Evolutionary conservation across 139 green algal genomes (phyloP).

Genomic region (Astrephomene gubernaculifera): DNA sequence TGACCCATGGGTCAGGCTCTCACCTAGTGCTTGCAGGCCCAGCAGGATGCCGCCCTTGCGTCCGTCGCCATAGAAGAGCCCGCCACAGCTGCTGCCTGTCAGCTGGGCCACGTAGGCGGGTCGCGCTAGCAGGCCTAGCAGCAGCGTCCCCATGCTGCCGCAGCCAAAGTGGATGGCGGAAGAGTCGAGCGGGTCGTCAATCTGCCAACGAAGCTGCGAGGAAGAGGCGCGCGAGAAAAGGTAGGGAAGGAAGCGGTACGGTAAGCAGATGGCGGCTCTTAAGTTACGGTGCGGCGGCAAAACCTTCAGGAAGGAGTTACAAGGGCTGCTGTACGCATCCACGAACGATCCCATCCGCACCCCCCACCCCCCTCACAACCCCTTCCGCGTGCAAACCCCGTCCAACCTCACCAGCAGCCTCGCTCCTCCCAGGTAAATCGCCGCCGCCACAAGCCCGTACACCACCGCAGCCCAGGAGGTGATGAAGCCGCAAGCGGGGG

Average conservation of each 20-base stretch:
- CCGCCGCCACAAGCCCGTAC: constrained; percentile 43
- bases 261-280: too few relatives aligned
- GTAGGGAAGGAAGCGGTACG: neutral
- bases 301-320: too few relatives aligned
- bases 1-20: neutral
- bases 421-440: constrained; percentile 48
- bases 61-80: constrained; percentile 57
- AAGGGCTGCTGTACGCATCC: too few relatives aligned
- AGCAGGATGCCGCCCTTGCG: constrained; percentile 52
- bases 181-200: constrained; percentile 66
- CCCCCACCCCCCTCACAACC: neutral
- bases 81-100: constrained; percentile 47
- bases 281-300: too few relatives aligned
- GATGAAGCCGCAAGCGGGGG: constrained; percentile 58
- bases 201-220: neutral
- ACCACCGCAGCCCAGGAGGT: constrained; percentile 61
- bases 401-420: constrained; percentile 50
- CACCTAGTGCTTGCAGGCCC: constrained; percentile 60
- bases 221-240: neutral
- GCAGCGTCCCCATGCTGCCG: constrained; percentile 48
- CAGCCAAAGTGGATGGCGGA: constrained; percentile 53
- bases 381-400: neutral
- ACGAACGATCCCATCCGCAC: neutral
- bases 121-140: constrained; percentile 56
- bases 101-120: constrained; percentile 57